A percentile compares a stretch with the other conserved stretches of the same genome.
Evolutionary conservation across 257 asterid species (phyloP).

Genomic region (Parsonsia alboflavescens): DNA sequence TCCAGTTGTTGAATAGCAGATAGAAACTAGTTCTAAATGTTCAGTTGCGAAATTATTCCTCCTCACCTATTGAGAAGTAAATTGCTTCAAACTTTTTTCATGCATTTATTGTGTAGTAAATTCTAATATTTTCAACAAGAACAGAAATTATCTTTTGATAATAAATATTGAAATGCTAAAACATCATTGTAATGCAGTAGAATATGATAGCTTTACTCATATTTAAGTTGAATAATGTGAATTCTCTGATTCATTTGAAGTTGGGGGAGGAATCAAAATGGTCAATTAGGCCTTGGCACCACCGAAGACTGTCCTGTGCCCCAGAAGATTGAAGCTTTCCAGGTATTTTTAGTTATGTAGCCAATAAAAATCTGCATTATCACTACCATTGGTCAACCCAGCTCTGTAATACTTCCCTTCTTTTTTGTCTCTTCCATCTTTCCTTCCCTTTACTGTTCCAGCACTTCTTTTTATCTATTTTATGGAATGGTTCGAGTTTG

Average conservation of each 20-base stretch:
- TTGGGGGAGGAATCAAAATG: slow-evolving; percentile 98
- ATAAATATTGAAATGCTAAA: not conserved
- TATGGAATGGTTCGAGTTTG: not conserved
- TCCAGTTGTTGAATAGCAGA: not conserved
- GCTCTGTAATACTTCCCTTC: not conserved
- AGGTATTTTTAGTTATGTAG: slow-evolving; percentile 42
- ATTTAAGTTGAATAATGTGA: not conserved
- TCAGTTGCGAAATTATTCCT: not conserved
- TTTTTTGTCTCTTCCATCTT: not conserved
- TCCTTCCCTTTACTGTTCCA: not conserved
- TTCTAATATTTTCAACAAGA: not conserved
- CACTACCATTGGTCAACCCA: not conserved
- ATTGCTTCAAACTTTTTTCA: not conserved
- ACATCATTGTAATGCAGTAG: not conserved
- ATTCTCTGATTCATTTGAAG: slow-evolving; percentile 39
- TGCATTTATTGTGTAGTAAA: not conserved
- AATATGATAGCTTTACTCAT: not conserved
- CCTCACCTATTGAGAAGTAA: not conserved
- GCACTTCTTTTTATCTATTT: not conserved
- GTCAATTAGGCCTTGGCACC: slow-evolving; percentile 97
- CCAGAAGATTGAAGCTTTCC: slow-evolving; percentile 70
- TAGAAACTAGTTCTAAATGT: not conserved
- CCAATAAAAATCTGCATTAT: not conserved
- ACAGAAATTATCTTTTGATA: too few species aligned
- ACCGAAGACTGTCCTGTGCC: slow-evolving; percentile 92